Evolutionary conservation across 345 rosid species (phyloP).

Genomic region (Gossypium thurberi): DNA sequence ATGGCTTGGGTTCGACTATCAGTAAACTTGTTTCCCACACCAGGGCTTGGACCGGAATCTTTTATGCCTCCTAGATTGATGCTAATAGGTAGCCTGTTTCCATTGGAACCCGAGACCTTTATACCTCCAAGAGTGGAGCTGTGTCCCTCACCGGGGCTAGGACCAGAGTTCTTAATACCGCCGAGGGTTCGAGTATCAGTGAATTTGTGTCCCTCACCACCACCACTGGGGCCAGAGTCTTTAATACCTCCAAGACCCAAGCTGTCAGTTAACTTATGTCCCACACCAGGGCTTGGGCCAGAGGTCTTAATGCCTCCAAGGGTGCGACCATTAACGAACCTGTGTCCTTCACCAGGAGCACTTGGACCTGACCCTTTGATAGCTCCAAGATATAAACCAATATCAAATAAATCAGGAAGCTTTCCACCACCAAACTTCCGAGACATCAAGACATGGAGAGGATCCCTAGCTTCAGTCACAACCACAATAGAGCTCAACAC

Average conservation of each 20-base stretch:
- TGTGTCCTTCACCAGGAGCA: constrained; percentile 1
- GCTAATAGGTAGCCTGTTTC: constrained; percentile 1
- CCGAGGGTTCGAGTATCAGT: neutral
- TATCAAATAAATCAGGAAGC: constrained; percentile 28
- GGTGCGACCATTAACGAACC: neutral
- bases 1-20: constrained; percentile 1
- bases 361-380: neutral
- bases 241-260: neutral
- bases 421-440: constrained; percentile 11
- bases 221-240: neutral
- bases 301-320: neutral
- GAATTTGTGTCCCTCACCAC: neutral
- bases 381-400: constrained; percentile 6
- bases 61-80: constrained; percentile 18
- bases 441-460: constrained; percentile 22
- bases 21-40: constrained; percentile 3
- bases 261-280: neutral
- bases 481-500: constrained; percentile 16
- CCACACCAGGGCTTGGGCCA: neutral
- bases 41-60: constrained; percentile 25
- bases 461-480: constrained; percentile 32
- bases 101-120: constrained; percentile 20
- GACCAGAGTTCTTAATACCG: neutral
- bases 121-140: constrained; percentile 10
- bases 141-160: constrained; percentile 25